phyloP scores from a whole-genome alignment of 2,329 filamentous ascomycete genomes.

The Fusarium sp. region DNA sequence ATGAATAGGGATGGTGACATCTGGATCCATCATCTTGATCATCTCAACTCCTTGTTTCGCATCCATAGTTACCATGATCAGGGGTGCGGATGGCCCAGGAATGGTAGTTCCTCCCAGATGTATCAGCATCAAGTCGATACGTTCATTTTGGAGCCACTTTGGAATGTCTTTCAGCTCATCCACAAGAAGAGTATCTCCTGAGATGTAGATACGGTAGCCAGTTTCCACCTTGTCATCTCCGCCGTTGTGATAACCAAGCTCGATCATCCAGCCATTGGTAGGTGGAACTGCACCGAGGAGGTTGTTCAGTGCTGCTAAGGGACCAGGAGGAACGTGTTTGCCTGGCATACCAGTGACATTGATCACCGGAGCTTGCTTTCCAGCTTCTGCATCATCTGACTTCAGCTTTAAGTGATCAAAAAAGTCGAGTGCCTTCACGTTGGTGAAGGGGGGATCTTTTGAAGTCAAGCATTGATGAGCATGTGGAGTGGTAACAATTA shows the following conservation, averaged over 20 bases:
- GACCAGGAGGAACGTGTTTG: slow-evolving; percentile 65
- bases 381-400: neutral
- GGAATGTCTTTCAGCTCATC: slow-evolving; percentile 70
- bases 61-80: slow-evolving; percentile 78
- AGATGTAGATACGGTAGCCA: slow-evolving; percentile 73
- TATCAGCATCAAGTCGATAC: slow-evolving; percentile 73
- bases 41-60: slow-evolving; percentile 70
- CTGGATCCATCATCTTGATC: slow-evolving; percentile 68
- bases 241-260: slow-evolving; percentile 62
- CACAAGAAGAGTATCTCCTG: slow-evolving; percentile 70
- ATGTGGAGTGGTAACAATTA: slow-evolving; percentile 72
- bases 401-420: slow-evolving; percentile 60
- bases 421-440: slow-evolving; percentile 65
- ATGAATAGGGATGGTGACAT: slow-evolving; percentile 72
- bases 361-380: slow-evolving; percentile 51
- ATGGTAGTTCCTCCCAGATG: slow-evolving; percentile 75
- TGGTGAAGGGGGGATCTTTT: slow-evolving; percentile 62
- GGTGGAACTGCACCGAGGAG: slow-evolving; percentile 64
- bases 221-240: slow-evolving; percentile 51
- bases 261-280: slow-evolving; percentile 74
- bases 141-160: slow-evolving; percentile 61
- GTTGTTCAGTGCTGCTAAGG: slow-evolving; percentile 53
- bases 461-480: slow-evolving; percentile 63
- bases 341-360: slow-evolving; percentile 73
- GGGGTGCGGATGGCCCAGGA: slow-evolving; percentile 65